Evolutionary conservation across 768 basidiomycete species (phyloP).

Genomic region (Strobilomyces echinocephalus): DNA sequence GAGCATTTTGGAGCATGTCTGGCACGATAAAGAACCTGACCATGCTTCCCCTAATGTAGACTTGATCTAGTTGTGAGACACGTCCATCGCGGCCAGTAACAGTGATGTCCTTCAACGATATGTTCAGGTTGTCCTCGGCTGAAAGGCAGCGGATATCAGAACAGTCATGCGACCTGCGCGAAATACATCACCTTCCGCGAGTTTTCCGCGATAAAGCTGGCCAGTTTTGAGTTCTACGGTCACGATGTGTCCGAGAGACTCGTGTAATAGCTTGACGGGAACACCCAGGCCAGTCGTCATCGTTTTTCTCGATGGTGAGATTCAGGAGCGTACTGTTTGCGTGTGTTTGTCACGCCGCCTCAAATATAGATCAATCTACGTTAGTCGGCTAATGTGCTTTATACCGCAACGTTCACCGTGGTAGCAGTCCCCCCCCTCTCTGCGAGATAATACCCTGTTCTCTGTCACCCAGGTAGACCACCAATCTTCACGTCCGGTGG

Average conservation of each 20-base stretch:
- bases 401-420: neutral
- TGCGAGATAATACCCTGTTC: neutral
- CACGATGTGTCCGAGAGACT: slow-evolving; percentile 92
- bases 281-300: slow-evolving; percentile 75
- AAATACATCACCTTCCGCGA: slow-evolving; percentile 72
- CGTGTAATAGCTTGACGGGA: slow-evolving; percentile 94
- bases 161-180: slow-evolving; percentile 6
- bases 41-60: slow-evolving; percentile 98
- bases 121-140: slow-evolving; percentile 99
- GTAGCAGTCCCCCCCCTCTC: neutral
- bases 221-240: slow-evolving; percentile 99
- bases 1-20: slow-evolving; percentile 98
- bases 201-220: slow-evolving; percentile 93
- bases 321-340: slow-evolving; percentile 14
- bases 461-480: neutral
- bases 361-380: neutral
- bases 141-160: slow-evolving; percentile 20
- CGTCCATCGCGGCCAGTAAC: slow-evolving; percentile 98
- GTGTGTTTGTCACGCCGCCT: slow-evolving; percentile 11
- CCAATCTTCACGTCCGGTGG: too few relatives aligned
- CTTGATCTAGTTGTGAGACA: slow-evolving; percentile 97
- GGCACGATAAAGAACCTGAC: slow-evolving; percentile 98
- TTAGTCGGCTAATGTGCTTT: neutral
- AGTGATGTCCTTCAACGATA: slow-evolving; percentile 93
- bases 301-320: slow-evolving; percentile 2